phyloP scores from a whole-genome alignment of 495 filamentous ascomycete species.

The Aspergillus wentii region DNA sequence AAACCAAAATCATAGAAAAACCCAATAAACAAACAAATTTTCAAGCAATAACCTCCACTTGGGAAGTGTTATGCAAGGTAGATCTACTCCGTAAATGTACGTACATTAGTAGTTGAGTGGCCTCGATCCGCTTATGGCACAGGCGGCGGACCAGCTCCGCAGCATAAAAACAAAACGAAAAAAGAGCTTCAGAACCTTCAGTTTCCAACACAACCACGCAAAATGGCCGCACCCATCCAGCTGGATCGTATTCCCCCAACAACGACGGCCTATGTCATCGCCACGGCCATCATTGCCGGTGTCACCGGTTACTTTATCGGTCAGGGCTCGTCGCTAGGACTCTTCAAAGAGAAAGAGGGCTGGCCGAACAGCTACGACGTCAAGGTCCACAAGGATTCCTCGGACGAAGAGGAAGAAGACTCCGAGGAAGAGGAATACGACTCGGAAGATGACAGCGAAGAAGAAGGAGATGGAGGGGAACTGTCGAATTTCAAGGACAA shows the following conservation, averaged over 20 bases:
- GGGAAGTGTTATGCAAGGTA: no score
- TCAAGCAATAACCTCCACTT: no score
- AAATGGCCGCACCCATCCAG: conserved; percentile 42
- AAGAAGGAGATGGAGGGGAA: conserved; percentile 37
- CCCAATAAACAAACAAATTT: no score
- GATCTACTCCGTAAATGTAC: no score
- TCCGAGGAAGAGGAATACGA: conserved; percentile 20
- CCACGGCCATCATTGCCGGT: conserved; percentile 60
- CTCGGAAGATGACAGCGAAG: conserved; percentile 33
- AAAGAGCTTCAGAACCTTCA: no score
- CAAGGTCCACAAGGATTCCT: conserved; percentile 41
- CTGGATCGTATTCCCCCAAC: conserved; percentile 38
- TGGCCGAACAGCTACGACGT: conserved; percentile 51
- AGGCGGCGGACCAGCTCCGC: no score
- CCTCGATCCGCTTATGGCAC: no score
- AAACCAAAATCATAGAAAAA: no score
- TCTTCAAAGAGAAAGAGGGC: conserved; percentile 38
- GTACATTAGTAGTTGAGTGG: no score
- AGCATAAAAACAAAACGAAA: no score
- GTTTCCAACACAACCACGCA: conserved; percentile 5
- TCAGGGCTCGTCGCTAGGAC: conserved; percentile 43
- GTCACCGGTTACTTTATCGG: conserved; percentile 62
- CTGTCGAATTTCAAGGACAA: conserved; percentile 42
- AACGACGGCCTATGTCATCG: conserved; percentile 49
- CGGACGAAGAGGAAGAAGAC: conserved; percentile 34